phyloP scores from a whole-genome alignment of 2,329 filamentous ascomycete species.

The Emmonsiellopsis sp. region DNA sequence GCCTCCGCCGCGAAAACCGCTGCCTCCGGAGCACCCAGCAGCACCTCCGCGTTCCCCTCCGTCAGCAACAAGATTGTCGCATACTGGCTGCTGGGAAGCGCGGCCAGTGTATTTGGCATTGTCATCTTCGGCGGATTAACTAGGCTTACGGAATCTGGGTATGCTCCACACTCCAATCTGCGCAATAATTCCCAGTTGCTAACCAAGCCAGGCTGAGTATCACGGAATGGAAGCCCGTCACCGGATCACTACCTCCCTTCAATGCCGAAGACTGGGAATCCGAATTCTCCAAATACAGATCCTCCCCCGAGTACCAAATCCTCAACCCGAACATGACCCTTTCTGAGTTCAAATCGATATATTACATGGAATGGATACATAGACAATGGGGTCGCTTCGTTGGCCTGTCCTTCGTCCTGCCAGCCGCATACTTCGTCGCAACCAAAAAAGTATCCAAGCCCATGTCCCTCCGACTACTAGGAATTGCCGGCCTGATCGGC shows the following conservation, averaged over 20 bases:
- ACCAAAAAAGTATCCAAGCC: conserved; percentile 65
- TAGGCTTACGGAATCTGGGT: conserved; percentile 92
- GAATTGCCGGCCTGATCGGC: conserved; percentile 81
- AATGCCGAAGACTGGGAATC: conserved; percentile 74
- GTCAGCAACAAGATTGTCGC: conserved; percentile 67
- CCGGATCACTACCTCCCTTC: conserved; percentile 77
- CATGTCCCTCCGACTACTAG: conserved; percentile 68
- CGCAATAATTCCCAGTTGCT: not conserved
- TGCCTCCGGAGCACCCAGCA: conserved; percentile 12
- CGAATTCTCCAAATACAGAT: conserved; percentile 86
- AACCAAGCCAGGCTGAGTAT: conserved; percentile 67
- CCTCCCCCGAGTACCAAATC: conserved; percentile 83
- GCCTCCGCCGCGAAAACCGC: conserved; percentile 5
- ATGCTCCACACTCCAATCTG: conserved; percentile 19
- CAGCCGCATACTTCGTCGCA: conserved; percentile 79
- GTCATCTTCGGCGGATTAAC: conserved; percentile 93
- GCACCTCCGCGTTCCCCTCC: conserved; percentile 42
- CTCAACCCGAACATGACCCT: conserved; percentile 91
- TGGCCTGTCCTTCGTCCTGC: conserved; percentile 79
- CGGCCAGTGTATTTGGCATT: conserved; percentile 90
- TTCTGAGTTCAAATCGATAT: conserved; percentile 94
- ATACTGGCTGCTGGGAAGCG: conserved; percentile 87
- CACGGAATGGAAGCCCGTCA: conserved; percentile 97
- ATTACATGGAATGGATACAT: conserved; percentile 99
- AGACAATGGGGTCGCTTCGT: conserved; percentile 89